A percentile compares a stretch with the other conserved stretches of the same genome.
Conservation (phyloP, 2,329 filamentous ascomycete genomes). For the Aspergillus caelatus region DNA sequence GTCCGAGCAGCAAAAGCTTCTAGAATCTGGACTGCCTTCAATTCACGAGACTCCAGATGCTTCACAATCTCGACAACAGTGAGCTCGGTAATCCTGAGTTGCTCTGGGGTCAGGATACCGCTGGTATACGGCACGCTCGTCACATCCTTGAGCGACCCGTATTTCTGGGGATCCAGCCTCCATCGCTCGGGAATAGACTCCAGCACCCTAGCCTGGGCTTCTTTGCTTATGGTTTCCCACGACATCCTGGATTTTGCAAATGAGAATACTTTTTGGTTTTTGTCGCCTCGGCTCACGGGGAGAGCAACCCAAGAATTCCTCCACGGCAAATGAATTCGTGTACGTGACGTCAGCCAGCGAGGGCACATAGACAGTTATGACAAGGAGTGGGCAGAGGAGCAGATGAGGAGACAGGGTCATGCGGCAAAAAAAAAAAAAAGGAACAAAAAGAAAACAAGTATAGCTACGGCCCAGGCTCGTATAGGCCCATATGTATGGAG, state of each 20-base stretch:
- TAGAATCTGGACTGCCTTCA: neutral
- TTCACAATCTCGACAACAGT: neutral
- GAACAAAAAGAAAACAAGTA: no score
- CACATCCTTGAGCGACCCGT: neutral
- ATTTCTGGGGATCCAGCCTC: neutral
- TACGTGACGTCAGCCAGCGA: neutral
- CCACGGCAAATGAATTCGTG: neutral
- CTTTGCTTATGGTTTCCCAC: neutral
- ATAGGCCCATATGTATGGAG: neutral
- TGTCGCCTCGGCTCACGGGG: neutral
- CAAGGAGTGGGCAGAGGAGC: neutral
- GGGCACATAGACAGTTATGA: neutral
- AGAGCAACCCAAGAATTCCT: neutral
- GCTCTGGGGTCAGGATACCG: neutral
- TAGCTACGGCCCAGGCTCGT: neutral
- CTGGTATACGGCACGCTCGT: neutral
- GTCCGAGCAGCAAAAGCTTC: conserved; percentile 42
- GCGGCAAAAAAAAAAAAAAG: no score
- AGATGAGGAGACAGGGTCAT: no score
- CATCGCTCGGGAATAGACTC: neutral
- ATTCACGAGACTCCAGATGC: neutral
- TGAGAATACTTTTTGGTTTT: neutral
- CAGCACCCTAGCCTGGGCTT: neutral
- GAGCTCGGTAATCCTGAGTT: conserved; percentile 8
- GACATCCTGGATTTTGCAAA: neutral